Evolutionary conservation across 2,329 filamentous ascomycete genomes (phyloP).

Genomic region (Hirsutella minnesotensis): DNA sequence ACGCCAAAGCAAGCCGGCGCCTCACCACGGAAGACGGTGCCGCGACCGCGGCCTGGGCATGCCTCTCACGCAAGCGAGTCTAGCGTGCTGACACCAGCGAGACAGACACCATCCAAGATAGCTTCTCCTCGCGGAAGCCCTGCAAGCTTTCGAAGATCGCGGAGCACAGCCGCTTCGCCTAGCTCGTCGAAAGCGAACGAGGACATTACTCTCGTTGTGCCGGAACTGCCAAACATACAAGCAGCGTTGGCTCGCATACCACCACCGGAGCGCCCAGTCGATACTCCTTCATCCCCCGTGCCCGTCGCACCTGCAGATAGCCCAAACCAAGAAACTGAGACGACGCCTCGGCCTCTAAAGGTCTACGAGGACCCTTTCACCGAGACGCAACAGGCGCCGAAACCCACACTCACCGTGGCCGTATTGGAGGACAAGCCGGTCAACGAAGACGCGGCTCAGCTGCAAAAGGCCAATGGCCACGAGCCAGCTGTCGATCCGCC

Average conservation of each 20-base stretch:
- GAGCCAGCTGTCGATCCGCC: slow-evolving; percentile 9
- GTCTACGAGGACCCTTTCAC: slow-evolving; percentile 54
- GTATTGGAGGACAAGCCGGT: slow-evolving; percentile 49
- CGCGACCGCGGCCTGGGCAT: slow-evolving; percentile 35
- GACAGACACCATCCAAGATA: slow-evolving; percentile 17
- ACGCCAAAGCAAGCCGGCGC: slow-evolving; percentile 38
- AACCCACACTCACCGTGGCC: slow-evolving; percentile 31
- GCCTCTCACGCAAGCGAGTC: slow-evolving; percentile 38
- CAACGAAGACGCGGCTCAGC: slow-evolving; percentile 38
- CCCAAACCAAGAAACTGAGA: slow-evolving; percentile 6
- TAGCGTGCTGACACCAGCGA: slow-evolving; percentile 33
- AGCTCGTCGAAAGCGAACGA: slow-evolving; percentile 40
- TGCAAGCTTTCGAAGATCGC: slow-evolving; percentile 23
- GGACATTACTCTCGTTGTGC: slow-evolving; percentile 41
- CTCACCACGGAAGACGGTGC: slow-evolving; percentile 39
- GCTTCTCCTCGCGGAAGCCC: slow-evolving; percentile 31
- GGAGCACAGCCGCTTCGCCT: slow-evolving; percentile 14
- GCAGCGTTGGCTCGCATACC: slow-evolving; percentile 16
- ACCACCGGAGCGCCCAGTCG: not conserved
- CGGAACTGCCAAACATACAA: slow-evolving; percentile 28
- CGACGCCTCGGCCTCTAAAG: slow-evolving; percentile 30
- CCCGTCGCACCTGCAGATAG: not conserved
- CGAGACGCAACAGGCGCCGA: slow-evolving; percentile 32
- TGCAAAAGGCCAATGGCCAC: slow-evolving; percentile 15
- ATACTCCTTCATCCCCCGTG: not conserved